Conservation (phyloP, 2,329 filamentous ascomycete genomes). For the Stemphylium vesicarium region DNA sequence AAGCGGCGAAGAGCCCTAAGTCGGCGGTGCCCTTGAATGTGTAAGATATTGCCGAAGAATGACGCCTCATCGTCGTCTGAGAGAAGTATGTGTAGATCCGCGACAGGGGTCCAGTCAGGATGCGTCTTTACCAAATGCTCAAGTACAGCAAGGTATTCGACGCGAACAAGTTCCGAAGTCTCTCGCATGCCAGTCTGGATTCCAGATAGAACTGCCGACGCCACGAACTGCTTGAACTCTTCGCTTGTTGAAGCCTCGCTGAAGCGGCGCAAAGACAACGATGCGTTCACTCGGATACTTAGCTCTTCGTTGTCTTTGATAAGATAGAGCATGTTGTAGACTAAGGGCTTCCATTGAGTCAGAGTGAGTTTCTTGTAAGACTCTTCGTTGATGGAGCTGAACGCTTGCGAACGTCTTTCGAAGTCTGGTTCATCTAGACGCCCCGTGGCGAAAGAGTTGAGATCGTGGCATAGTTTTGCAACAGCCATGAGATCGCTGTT, state of each 20-base stretch:
- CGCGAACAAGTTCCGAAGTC: constrained; percentile 79
- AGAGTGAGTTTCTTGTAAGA: constrained; percentile 66
- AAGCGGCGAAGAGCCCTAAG: constrained; percentile 82
- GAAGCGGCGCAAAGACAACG: constrained; percentile 79
- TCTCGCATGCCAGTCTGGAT: constrained; percentile 79
- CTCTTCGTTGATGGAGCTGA: constrained; percentile 71
- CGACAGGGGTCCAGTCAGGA: constrained; percentile 71
- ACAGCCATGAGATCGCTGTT: constrained; percentile 67
- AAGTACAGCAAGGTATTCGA: constrained; percentile 81
- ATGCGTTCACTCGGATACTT: constrained; percentile 82
- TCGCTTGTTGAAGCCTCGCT: constrained; percentile 63
- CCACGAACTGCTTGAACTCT: constrained; percentile 65
- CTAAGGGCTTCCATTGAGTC: constrained; percentile 82
- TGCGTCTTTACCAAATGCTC: constrained; percentile 77
- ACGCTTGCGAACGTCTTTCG: constrained; percentile 78
- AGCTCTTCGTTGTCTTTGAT: constrained; percentile 87
- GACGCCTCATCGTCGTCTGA: constrained; percentile 77
- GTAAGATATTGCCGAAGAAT: constrained; percentile 92
- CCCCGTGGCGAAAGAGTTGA: constrained; percentile 78
- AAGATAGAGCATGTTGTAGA: constrained; percentile 89
- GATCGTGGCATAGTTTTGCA: constrained; percentile 72
- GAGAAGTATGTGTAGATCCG: constrained; percentile 75
- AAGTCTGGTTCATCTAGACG: constrained; percentile 89
- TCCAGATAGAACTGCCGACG: constrained; percentile 72
- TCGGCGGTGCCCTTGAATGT: constrained; percentile 86